Evolutionary conservation across 108 stramenopile genomes (phyloP).

Genomic region (Mediolabrus comicus): DNA sequence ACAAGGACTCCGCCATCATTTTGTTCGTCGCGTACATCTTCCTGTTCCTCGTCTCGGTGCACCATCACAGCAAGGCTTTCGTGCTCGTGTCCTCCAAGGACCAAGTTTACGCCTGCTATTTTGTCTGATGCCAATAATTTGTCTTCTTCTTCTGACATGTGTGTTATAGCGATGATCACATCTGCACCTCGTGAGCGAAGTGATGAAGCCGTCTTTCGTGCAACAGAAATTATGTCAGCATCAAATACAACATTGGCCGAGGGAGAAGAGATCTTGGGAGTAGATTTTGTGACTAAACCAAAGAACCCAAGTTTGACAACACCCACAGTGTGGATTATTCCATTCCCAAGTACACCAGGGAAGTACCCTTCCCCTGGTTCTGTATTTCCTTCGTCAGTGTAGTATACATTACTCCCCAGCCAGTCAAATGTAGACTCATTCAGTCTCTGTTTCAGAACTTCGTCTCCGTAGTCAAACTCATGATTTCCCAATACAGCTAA

Average conservation of each 20-base stretch:
- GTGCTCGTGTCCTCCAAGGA: slow-evolving; percentile 47
- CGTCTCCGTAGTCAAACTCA: slow-evolving; percentile 48
- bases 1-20: slow-evolving; percentile 35
- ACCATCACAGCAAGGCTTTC: slow-evolving; percentile 38
- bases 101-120: slow-evolving; percentile 29
- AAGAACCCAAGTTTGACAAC: slow-evolving; percentile 35
- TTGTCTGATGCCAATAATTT: slow-evolving; percentile 21
- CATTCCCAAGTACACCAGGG: slow-evolving; percentile 32
- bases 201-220: background rate
- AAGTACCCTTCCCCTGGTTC: slow-evolving; percentile 10
- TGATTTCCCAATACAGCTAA: slow-evolving; percentile 42
- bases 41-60: slow-evolving; percentile 19
- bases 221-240: slow-evolving; percentile 19
- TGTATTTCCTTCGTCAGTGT: background rate
- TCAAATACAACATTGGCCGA: slow-evolving; percentile 25
- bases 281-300: slow-evolving; percentile 34
- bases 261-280: slow-evolving; percentile 29
- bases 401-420: slow-evolving; percentile 46
- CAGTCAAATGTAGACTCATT: slow-evolving; percentile 24
- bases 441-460: slow-evolving; percentile 27
- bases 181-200: slow-evolving; percentile 23
- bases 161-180: slow-evolving; percentile 43
- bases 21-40: background rate
- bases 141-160: slow-evolving; percentile 44
- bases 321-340: slow-evolving; percentile 8